Evolutionary conservation across 2,329 filamentous ascomycete species (phyloP), one percentile per base, ranked within the genome.

Genomic region (Harringtonia aguacate): DNA sequence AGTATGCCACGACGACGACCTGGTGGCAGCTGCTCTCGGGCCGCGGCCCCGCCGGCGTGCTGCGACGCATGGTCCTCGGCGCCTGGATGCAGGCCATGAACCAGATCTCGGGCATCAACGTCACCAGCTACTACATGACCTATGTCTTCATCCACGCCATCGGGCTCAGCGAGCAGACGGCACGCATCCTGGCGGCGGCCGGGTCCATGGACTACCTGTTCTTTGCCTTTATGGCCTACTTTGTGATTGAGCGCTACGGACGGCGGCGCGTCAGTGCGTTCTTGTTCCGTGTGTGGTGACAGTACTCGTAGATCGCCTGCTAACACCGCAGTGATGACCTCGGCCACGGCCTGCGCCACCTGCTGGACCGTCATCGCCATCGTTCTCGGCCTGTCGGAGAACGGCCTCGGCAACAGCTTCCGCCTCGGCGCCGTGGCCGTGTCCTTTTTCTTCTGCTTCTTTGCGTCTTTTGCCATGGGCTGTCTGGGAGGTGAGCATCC

Each of bases 61-160:
- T 43, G 22, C 34, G 41, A 3, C 34, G 41, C 17, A 43, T 43
- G 41, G 24, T 43, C 8, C 28, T 43, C 8, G 41, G 41, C 14
- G 41, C 39, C 12, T 35, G 39, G 30, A 29, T 29, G 31, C 39
- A 41, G n/a, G 34, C 29, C 39, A 41, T 41, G 39, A 41, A 41
- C 31, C 39, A 41, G 17, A 36, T 41, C 30, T 24, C 17, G 5
- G 39, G 39, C 31, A 41, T 41, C 31, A 41, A 41, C 39, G 31
- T 35, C 20, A 41, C 39, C 4, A 35, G 30, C 3, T 41, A 41
- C n/a, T 41, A 41, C 17, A 41, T 41, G 47, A 62, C 64, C 4
- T 66, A 64, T 31, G 58, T 69, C 4, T 59, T 69, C 41, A 66
- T 66, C 45, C 56, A 65, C 41, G 62, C 65, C 0, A 56, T 69